Evolutionary conservation across 2,329 filamentous ascomycete species (phyloP), one percentile per base, ranked within the genome.

Genomic region (Fusarium lyarnte): DNA sequence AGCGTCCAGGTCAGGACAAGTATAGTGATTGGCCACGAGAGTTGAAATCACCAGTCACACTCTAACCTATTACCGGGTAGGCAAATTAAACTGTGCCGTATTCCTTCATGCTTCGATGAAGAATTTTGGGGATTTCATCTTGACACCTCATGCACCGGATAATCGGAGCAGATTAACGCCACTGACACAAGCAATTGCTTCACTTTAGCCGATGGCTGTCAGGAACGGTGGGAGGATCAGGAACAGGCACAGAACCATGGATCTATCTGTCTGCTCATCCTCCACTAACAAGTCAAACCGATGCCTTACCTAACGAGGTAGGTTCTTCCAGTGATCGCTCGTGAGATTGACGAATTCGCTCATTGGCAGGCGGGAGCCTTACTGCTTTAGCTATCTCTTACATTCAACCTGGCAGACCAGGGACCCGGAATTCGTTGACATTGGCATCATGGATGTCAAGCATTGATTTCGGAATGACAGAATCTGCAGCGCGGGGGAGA

Each of bases 261-360:
- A 25, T 25, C 25, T 25, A 23, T 35, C 19, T 39, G 8, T 46
- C 25, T 39, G 31, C 42, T 53, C 55, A 57, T 54, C 31, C 36
- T 54, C 54, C 42, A 59, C 23, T 62, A 52, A 41, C 29, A 51
- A 39, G 35, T 61, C 54, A 47, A 53, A 53, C 47, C 35, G 55
- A 47, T 60, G 53, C 59, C 62, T 73, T 70, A 41, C 70, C 70
- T 45, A 73, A 73, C 66, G 45, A 16, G 58, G 70, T 51, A 73
- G 66, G 70, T 63, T 55, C 58, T 60, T 60, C 55, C 45, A 35
- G 53, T 39, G 35, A 54, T 38, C 51, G 33, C 47, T 57, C 45
- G 36, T 47, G 47, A 67, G 66, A 58, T 67, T 63, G 70, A 67
- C 53, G 63, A 57, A 66, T 57, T 71, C 27, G 55, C 58, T 63